Evolutionary conservation across 192 early-diverging fungal genomes (phyloP), one percentile per base, ranked within the genome.

Genomic region (Backusella westeae): DNA sequence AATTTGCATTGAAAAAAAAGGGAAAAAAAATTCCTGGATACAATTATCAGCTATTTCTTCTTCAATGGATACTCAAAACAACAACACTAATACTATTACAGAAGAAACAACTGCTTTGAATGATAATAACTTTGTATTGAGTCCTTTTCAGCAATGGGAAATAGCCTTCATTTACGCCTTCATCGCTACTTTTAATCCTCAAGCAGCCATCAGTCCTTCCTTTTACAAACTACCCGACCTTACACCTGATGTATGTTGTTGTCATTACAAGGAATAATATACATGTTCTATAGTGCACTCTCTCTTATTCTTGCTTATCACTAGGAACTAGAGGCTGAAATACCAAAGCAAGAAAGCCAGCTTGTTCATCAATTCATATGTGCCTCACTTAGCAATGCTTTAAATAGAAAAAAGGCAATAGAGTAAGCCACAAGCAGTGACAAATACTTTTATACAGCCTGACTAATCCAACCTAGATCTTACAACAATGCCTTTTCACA

Each of bases 161-260:
- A 78, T 78, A 34, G 77, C 77, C 8, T 78, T 78, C 34, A 73
- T 78, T 14, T 73, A 74, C 74, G 77, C 77, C 19, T 78, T 74
- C n/a, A 56, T 34, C 15, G 21, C 59, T 15, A 78, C 72, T 9
- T 78, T 78, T 35, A 67, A 67, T 34, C 35, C 67, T 15, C 42
- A 74, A 29, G 34, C 34, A 5, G 49, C 35, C 26, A 66, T 67
- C 4, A 46, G 32, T 6, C 19, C 59, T 19, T 26, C 15, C 17
- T 76, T 68, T 9, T 53, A 74, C 42, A 34, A 66, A 34, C 34
- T 49, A 10, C 77, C 77, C 23, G 32, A 21, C 6, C 69, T 74
- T 23, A 66, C 52, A 26, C 77, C 77, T 52, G 77, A 74, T 32
- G 77, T 78, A 74, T 26, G 19, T 71, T 32, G 38, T 19, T 32